Evolutionary conservation across 2,329 filamentous ascomycete genomes (phyloP).

Genomic region (Hymenoscyphus occultus): DNA sequence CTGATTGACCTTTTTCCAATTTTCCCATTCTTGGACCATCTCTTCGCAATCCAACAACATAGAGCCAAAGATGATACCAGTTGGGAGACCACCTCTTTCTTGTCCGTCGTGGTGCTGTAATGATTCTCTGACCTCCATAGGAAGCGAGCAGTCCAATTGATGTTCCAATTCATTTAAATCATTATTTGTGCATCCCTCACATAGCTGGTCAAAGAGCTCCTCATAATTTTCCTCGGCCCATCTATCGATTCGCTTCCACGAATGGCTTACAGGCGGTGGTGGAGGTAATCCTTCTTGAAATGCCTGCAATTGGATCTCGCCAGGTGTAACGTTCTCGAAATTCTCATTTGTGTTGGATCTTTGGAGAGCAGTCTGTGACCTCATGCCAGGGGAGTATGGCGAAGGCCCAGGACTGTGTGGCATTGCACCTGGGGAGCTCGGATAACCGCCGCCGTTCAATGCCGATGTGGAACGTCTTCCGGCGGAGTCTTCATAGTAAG

Average conservation of each 20-base stretch:
- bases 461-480: conserved; percentile 50
- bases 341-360: conserved; percentile 61
- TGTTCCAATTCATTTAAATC: conserved; percentile 97
- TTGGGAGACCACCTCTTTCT: conserved; percentile 86
- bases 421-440: conserved; percentile 35
- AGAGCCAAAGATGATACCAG: conserved; percentile 86
- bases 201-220: conserved; percentile 88
- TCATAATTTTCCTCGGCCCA: conserved; percentile 96
- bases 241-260: conserved; percentile 89
- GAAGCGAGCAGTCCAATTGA: conserved; percentile 88
- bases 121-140: conserved; percentile 90
- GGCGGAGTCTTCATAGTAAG: conserved; percentile 68
- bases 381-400: conserved; percentile 87
- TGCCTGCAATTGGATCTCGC: conserved; percentile 94
- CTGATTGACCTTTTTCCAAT: conserved; percentile 91
- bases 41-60: conserved; percentile 99
- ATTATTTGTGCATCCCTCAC: conserved; percentile 88
- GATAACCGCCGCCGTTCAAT: conserved; percentile 57
- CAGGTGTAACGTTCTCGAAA: conserved; percentile 67
- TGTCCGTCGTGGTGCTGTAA: conserved; percentile 92
- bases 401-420: conserved; percentile 58
- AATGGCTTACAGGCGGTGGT: conserved; percentile 81
- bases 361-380: conserved; percentile 68
- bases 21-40: conserved; percentile 95
- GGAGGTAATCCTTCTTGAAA: conserved; percentile 91